Base-by-base conservation (phyloP, 139 green algal genomes). In the Trebouxia sp. region DNA sequence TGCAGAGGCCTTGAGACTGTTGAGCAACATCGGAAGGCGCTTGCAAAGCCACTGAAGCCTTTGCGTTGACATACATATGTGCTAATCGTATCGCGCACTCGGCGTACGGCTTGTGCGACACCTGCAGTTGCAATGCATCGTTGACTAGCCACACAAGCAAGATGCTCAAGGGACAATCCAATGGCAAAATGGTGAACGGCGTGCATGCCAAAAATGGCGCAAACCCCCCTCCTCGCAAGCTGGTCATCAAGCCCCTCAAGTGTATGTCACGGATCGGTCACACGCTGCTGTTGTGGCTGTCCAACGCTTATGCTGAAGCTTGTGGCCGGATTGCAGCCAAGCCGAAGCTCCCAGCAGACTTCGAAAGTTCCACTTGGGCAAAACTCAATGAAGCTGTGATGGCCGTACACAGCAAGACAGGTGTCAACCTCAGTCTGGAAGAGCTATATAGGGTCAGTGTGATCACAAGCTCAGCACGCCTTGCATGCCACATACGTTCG, bases 281-380 rank as follows among this genome's bases (percentile, higher is more conserved):
- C 17, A 24, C 20, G 20, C 4, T 4, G 22, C 20, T 22, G 1
- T 58, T 28, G 26, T 1, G 22, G 50, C 50, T 28, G 50, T 58
- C 50, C 2, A 28, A 22, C 20, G 26, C 20, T 17, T 58, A 28
- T 17, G 26, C 2, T 1, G 3, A 22, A 28, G 3, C 26, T 22
- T 22, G 22, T 58, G 20, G 26, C 1, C 50, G 22, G 50, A 58
- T 58, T 83, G 75, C 90, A 94, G 91, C 82, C 35, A 94, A 94
- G 78, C 94, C 96, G 35, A 91, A 94, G 75, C 86, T 99, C 9
- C 96, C 96, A 4, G 83, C 76, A 0, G 89, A 97, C 76, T 99
- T 98, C 76, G 94, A 97, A 80, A 90, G 91, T 28, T 82, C 50
- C 7, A 97, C 92, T 65, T 98, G 96, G 96, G 76, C 45, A 43